A percentile compares a stretch with the other conserved stretches of the same genome.
These are phyloP conservation scores for Russula griseocarnosa DNA, from an alignment of 768 basidiomycete genomes.

Conservation along the genomic window DNA sequence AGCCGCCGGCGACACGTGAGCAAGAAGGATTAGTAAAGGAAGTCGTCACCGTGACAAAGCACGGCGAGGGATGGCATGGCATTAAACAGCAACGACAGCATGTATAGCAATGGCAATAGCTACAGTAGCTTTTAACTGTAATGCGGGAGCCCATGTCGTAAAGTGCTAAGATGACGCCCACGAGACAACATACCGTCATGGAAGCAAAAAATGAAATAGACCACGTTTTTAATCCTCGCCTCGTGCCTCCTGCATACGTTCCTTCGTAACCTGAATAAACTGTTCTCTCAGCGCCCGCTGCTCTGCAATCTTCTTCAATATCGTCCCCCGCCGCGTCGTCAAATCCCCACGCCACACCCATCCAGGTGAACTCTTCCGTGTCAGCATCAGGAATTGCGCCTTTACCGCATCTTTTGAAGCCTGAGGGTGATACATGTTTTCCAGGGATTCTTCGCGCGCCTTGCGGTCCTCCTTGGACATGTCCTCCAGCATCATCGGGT, in stretches of 20 bases:
- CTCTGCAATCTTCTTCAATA: conserved; percentile 48
- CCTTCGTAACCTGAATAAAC: conserved; percentile 39
- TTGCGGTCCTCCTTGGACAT: conserved; percentile 56
- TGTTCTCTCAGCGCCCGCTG: conserved; percentile 44
- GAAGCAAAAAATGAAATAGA: neutral
- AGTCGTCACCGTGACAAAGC: neutral
- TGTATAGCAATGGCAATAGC: neutral
- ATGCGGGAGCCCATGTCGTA: neutral
- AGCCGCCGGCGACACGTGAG: neutral
- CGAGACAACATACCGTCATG: neutral
- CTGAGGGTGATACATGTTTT: conserved; percentile 54
- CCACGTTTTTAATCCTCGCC: neutral
- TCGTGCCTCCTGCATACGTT: conserved; percentile 32
- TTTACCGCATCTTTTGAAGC: conserved; percentile 35
- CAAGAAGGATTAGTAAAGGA: neutral
- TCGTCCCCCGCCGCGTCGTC: conserved; percentile 45
- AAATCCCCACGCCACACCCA: conserved; percentile 41
- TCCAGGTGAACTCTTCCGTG: conserved; percentile 37
- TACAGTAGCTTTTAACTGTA: neutral
- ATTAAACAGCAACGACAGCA: neutral
- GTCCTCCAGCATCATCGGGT: conserved; percentile 76
- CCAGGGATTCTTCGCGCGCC: conserved; percentile 57
- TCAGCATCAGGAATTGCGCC: conserved; percentile 37
- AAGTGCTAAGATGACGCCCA: neutral
- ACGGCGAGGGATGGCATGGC: neutral